phyloP scores from a whole-genome alignment of 441 rosid species.

The Adansonia gregorii region DNA sequence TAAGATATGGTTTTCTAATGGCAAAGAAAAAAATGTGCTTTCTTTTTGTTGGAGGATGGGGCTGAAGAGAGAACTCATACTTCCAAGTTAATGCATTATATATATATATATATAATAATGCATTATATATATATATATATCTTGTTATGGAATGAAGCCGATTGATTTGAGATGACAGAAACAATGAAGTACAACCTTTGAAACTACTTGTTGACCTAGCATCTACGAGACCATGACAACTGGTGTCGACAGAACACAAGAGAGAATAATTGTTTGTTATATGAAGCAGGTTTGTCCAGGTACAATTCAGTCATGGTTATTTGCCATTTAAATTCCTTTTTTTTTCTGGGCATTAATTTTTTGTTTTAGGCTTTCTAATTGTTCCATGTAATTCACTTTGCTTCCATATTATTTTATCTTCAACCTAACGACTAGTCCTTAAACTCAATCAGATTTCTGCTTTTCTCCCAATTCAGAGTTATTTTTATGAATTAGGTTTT shows the following conservation, averaged over 20 bases:
- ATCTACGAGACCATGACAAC: background rate
- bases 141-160: background rate
- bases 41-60: conserved; percentile 11
- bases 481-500: conserved; percentile 9
- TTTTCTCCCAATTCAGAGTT: conserved; percentile 8
- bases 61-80: background rate
- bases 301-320: background rate
- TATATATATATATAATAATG: background rate
- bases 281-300: conserved; percentile 2
- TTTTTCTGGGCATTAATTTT: background rate
- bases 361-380: background rate
- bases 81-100: conserved; percentile 8
- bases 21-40: background rate
- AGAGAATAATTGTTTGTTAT: background rate
- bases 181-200: background rate
- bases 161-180: conserved; percentile 1
- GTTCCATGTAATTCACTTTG: conserved; percentile 4
- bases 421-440: background rate
- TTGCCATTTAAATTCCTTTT: background rate
- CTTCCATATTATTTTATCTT: conserved; percentile 12
- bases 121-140: background rate
- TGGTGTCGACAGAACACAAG: background rate
- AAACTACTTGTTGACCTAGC: no score
- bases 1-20: background rate
- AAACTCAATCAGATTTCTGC: background rate